phyloP scores from a whole-genome alignment of 257 asterid species.

The Solanum rostratum region DNA sequence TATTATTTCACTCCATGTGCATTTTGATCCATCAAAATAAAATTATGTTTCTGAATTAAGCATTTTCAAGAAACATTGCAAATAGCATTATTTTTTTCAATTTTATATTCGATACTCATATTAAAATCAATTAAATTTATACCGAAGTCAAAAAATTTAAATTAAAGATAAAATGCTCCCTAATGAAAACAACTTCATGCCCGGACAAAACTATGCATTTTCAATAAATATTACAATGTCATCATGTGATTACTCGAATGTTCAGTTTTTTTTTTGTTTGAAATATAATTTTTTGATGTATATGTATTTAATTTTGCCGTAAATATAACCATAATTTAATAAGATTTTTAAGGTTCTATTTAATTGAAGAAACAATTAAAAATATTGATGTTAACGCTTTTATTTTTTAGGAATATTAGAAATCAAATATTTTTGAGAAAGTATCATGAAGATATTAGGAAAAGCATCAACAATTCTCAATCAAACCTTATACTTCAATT shows the following conservation, averaged over 20 bases:
- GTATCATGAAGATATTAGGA: not conserved
- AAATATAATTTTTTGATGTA: not conserved
- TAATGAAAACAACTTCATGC: too few species aligned
- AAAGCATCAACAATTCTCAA: not conserved
- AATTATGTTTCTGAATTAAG: not conserved
- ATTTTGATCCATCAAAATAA: not conserved
- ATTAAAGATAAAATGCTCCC: too few species aligned
- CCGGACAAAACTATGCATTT: too few species aligned
- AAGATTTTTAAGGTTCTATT: not conserved
- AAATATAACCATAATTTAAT: not conserved
- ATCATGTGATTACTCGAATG: too few species aligned
- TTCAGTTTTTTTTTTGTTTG: too few species aligned
- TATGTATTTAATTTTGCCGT: not conserved
- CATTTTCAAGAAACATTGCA: not conserved
- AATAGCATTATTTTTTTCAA: not conserved
- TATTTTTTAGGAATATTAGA: not conserved
- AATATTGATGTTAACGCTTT: not conserved
- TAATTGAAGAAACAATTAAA: not conserved
- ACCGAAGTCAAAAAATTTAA: fast-evolving
- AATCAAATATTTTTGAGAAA: not conserved
- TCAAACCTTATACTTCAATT: not conserved
- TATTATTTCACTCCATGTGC: constrained; percentile 3
- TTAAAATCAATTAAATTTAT: too few species aligned
- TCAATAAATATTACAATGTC: too few species aligned
- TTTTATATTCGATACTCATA: too few species aligned